A percentile compares a stretch with the other conserved stretches of the same genome.
phyloP scores from a whole-genome alignment of 2,329 filamentous ascomycete species.

The Ceratocystiopsis brevicomis region DNA sequence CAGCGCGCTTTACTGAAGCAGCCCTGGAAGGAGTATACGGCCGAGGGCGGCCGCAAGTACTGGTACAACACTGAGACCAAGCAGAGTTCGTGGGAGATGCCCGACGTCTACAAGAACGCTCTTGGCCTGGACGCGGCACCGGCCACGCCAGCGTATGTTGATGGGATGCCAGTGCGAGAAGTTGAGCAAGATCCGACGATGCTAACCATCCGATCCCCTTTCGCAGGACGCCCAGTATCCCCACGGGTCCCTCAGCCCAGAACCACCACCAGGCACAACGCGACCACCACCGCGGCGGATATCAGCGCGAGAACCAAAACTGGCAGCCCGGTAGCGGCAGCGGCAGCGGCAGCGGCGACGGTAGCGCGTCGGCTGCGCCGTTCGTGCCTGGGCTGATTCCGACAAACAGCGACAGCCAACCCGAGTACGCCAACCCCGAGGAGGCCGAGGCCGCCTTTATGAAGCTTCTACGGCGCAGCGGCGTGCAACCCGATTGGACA shows the following conservation, averaged over 20 bases:
- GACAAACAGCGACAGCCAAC: slow-evolving; percentile 50
- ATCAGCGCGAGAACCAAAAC: slow-evolving; percentile 18
- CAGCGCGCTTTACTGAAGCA: slow-evolving; percentile 65
- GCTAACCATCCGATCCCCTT: too few species aligned
- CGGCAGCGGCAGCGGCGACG: slow-evolving; percentile 35
- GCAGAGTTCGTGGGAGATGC: slow-evolving; percentile 89
- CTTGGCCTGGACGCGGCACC: slow-evolving; percentile 37
- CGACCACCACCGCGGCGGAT: slow-evolving; percentile 3
- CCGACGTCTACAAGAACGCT: slow-evolving; percentile 60
- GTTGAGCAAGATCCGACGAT: neutral
- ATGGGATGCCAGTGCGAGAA: too few species aligned
- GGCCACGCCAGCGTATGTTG: slow-evolving; percentile 23
- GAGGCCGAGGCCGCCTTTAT: slow-evolving; percentile 87
- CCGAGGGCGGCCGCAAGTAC: slow-evolving; percentile 74
- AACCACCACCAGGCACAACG: slow-evolving; percentile 5
- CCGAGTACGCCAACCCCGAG: slow-evolving; percentile 60
- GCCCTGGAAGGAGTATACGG: slow-evolving; percentile 84
- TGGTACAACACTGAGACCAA: slow-evolving; percentile 90
- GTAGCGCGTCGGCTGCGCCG: slow-evolving; percentile 27
- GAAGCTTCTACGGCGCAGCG: slow-evolving; percentile 70
- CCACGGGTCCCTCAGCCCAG: slow-evolving; percentile 18
- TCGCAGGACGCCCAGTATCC: slow-evolving; percentile 1
- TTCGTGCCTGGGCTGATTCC: slow-evolving; percentile 27
- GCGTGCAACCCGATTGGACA: slow-evolving; percentile 76
- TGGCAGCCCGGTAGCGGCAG: slow-evolving; percentile 39